phyloP scores from a whole-genome alignment of 495 filamentous ascomycete species.

The Clavariopsis aquatica region DNA sequence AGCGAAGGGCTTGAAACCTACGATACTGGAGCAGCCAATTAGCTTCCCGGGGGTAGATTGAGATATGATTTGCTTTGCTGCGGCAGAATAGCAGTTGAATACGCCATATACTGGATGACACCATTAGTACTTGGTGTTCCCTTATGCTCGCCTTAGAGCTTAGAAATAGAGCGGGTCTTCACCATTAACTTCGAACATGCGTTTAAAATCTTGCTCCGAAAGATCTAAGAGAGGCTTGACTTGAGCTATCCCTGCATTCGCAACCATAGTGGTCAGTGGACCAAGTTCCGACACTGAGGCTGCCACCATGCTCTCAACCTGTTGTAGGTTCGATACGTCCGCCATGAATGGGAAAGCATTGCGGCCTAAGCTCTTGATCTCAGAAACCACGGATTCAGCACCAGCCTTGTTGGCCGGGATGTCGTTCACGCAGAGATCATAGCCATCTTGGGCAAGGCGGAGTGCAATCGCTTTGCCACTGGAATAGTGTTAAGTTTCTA shows the following conservation, averaged over 20 bases:
- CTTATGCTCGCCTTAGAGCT: too few species aligned
- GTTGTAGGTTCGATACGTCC: conserved; percentile 54
- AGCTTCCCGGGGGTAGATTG: conserved; percentile 56
- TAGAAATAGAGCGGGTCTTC: too few species aligned
- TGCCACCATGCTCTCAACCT: conserved; percentile 55
- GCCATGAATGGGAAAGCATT: conserved; percentile 52
- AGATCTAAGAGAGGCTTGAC: conserved; percentile 56
- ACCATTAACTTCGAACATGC: conserved; percentile 57
- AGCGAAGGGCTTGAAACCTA: conserved; percentile 56
- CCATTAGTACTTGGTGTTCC: background rate
- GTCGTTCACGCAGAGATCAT: conserved; percentile 63
- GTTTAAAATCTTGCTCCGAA: conserved; percentile 51
- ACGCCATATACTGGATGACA: conserved; percentile 50
- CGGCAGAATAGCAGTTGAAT: conserved; percentile 58
- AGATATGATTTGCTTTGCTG: conserved; percentile 56
- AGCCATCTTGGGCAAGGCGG: conserved; percentile 61
- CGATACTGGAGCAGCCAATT: conserved; percentile 53
- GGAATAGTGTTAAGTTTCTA: background rate
- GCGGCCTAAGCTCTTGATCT: conserved; percentile 52
- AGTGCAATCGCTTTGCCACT: conserved; percentile 62
- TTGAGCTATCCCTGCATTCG: conserved; percentile 62
- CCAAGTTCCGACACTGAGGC: conserved; percentile 53
- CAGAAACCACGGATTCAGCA: conserved; percentile 53
- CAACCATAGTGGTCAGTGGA: conserved; percentile 60
- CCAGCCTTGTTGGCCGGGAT: conserved; percentile 49